Percentiles rank a stretch among this genome's conserved stretches.
These are phyloP conservation scores for Ceriops decandra DNA, from an alignment of 345 rosid genomes.

Conservation along the genomic window DNA sequence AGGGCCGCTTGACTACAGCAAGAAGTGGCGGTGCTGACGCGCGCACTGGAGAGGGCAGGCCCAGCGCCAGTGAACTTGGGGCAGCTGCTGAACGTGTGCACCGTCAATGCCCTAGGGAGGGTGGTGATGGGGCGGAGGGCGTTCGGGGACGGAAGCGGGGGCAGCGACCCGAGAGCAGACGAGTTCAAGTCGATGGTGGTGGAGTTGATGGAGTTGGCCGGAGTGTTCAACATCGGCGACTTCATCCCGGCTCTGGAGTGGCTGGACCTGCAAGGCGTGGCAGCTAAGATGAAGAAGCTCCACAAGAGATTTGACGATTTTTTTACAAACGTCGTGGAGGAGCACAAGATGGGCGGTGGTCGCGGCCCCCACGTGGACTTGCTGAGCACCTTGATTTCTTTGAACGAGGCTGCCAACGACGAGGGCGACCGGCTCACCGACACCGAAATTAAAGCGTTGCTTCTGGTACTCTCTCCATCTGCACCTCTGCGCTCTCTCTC, in stretches of 20 bases:
- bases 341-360: constrained; percentile 40
- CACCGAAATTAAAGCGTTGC: constrained; percentile 81
- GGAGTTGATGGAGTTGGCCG: constrained; percentile 77
- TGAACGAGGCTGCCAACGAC: constrained; percentile 35
- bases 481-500: too few species aligned
- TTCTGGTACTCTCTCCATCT: constrained; percentile 42
- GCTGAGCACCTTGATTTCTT: constrained; percentile 59
- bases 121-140: constrained; percentile 71
- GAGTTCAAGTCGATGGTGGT: constrained; percentile 89
- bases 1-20: constrained; percentile 27
- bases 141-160: constrained; percentile 54
- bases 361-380: constrained; percentile 32
- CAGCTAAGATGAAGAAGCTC: constrained; percentile 76
- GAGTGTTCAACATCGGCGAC: constrained; percentile 84
- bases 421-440: constrained; percentile 61
- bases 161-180: constrained; percentile 58
- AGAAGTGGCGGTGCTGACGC: constrained; percentile 50
- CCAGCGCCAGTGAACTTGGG: constrained; percentile 46
- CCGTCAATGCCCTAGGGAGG: constrained; percentile 66
- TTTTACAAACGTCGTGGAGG: constrained; percentile 52
- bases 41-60: constrained; percentile 38
- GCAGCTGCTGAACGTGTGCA: constrained; percentile 61
- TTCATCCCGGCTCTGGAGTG: constrained; percentile 74
- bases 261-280: constrained; percentile 80
- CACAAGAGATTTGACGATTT: constrained; percentile 73